Evolutionary conservation across 495 filamentous ascomycete species (phyloP), one percentile per base, ranked within the genome.

Genomic region (Neurospora sp.): DNA sequence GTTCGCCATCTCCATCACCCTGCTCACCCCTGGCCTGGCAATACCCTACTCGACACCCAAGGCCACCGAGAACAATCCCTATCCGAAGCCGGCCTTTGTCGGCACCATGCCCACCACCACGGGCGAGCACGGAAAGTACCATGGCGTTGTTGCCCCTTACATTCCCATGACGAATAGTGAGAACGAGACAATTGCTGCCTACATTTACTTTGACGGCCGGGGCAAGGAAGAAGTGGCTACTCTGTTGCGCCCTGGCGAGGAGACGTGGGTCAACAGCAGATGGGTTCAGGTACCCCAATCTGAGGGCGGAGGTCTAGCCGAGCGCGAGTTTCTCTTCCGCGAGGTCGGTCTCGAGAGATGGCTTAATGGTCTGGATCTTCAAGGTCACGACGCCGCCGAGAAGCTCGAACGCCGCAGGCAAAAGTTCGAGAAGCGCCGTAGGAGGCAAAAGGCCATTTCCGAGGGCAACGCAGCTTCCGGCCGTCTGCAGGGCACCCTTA

Each of bases 201-300:
- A 99, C 78, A 98, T 99, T 72, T 98, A 98, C 84, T 99, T 99
- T 78, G 96, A 99, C 81, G 96, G 96, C 14, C 86, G 96, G 69
- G 87, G 89, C 39, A 98, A 99, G 82, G 96, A 99, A 77, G 96
- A 99, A 80, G 97, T 98, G 18, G 96, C 96, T 71, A 99, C 96
- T 40, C 83, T 99, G 53, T 85, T 99, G 41, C 87, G 96, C 71
- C 89, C 94, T 22, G 96, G 96, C 53, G 96, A 98, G 75, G 96
- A 99, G 82, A 99, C 96, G 0, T 99, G 96, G 96, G 97, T 99
- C 35, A 98, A 97, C 76, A 97, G 94, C 10, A 86, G 96, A 79
- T 99, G 96, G 96, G 96, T 99, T 73, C 93, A 95, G 78, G 89
- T 99, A 4, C 93, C 94, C 3, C 89, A 92, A 12, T 91, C 91